phyloP scores from a whole-genome alignment of 225 moss, liverwort and hornwort genomes.

The Physcomitrellopsis africana region DNA sequence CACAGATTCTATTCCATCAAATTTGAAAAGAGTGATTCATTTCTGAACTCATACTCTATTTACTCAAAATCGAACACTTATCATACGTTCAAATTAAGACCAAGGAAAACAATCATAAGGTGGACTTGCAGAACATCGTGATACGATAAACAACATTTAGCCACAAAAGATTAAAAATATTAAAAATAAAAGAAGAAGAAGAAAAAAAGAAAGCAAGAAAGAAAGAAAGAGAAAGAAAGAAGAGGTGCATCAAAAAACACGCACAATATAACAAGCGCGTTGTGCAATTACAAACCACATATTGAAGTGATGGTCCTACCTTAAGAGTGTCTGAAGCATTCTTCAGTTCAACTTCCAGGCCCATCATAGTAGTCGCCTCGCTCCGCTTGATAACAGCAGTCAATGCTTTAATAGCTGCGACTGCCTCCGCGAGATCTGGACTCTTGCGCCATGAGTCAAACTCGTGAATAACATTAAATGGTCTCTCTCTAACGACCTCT shows the following conservation, averaged over 20 bases:
- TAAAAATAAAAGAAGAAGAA: too few relatives aligned
- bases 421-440: conserved; percentile 83
- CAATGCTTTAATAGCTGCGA: conserved; percentile 87
- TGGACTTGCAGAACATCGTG: not conserved
- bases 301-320: conserved; percentile 33
- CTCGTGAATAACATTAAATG: conserved; percentile 76
- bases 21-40: not conserved
- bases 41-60: not conserved
- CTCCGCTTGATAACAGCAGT: conserved; percentile 80
- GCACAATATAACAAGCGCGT: too few relatives aligned
- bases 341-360: conserved; percentile 82
- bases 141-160: not conserved
- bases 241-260: too few relatives aligned
- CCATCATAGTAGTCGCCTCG: conserved; percentile 92
- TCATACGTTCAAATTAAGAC: not conserved
- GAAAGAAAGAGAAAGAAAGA: too few relatives aligned
- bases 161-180: too few relatives aligned
- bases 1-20: not conserved
- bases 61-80: not conserved
- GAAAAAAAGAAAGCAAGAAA: too few relatives aligned
- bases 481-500: conserved; percentile 25
- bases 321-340: conserved; percentile 74
- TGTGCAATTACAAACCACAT: not conserved
- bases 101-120: not conserved
- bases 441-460: conserved; percentile 81